A percentile compares a stretch with the other conserved stretches of the same genome.
Conservation (phyloP, 352 stramenopile species). For the Phytopythium oedochilum region DNA sequence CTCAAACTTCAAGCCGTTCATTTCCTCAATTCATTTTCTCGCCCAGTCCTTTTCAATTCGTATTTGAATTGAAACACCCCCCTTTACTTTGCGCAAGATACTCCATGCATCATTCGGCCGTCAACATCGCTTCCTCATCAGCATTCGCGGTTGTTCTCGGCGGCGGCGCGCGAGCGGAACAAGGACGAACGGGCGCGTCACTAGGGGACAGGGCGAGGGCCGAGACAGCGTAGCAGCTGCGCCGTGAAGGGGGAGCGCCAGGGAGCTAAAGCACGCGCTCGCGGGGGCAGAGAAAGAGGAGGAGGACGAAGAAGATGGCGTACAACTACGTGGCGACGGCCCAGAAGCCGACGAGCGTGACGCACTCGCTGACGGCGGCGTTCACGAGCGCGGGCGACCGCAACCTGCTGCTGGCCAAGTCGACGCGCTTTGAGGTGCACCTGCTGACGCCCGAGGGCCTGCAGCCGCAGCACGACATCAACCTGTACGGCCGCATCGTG, state of each 20-base stretch:
- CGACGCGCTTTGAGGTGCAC: conserved; percentile 87
- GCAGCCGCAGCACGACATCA: conserved; percentile 79
- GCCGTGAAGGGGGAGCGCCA: neutral
- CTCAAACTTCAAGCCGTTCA: no score
- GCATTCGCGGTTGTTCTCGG: neutral
- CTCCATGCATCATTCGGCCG: neutral
- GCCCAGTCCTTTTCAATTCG: neutral
- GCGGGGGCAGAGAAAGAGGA: neutral
- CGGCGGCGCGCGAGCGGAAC: neutral
- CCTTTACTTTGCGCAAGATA: neutral
- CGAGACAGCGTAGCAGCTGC: neutral
- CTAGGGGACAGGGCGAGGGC: neutral
- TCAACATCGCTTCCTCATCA: conserved; percentile 1
- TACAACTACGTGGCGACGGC: conserved; percentile 93
- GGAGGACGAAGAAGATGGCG: conserved; percentile 28
- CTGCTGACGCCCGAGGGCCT: conserved; percentile 84
- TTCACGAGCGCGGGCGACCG: conserved; percentile 86
- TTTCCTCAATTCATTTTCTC: no score
- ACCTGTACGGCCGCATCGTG: conserved; percentile 84
- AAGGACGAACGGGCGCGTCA: neutral
- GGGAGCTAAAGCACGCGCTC: no score
- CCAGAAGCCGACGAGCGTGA: conserved; percentile 92
- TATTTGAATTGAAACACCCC: neutral
- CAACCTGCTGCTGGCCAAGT: conserved; percentile 90
- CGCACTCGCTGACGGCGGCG: conserved; percentile 86